These are phyloP conservation scores for Lyophyllum decastes DNA, from an alignment of 768 basidiomycete genomes.

Conservation along the genomic window DNA sequence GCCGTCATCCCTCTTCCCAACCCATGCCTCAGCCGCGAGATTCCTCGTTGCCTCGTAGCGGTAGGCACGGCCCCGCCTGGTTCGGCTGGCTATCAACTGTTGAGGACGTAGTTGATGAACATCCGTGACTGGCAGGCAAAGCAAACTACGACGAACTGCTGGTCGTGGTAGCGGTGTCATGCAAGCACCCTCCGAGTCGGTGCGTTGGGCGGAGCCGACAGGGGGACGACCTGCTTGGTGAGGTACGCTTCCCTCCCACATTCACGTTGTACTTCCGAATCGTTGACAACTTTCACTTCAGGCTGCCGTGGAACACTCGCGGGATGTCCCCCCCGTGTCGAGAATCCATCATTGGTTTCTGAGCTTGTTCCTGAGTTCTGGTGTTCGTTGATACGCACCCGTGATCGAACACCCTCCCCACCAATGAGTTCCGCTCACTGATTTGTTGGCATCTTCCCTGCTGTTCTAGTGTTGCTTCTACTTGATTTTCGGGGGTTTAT, in stretches of 20 bases:
- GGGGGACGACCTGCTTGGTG: conserved; percentile 1
- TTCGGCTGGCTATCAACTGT: neutral
- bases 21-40: neutral
- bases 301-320: no score
- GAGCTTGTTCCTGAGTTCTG: no score
- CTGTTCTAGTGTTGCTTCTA: neutral
- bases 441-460: neutral
- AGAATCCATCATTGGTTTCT: no score
- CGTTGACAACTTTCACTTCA: no score
- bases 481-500: neutral
- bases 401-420: no score
- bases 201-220: neutral
- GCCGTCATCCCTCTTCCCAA: neutral
- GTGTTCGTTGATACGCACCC: no score
- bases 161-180: neutral
- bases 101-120: neutral
- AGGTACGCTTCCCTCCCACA: neutral
- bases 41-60: neutral
- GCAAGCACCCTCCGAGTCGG: neutral
- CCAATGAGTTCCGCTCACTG: no score
- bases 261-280: neutral
- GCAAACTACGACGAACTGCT: neutral
- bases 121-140: neutral
- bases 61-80: neutral
- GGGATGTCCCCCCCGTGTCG: no score